Percentiles rank a stretch among this genome's conserved stretches.
phyloP scores from a whole-genome alignment of 2,329 filamentous ascomycete species.

The Orbilia blumenaviensis region DNA sequence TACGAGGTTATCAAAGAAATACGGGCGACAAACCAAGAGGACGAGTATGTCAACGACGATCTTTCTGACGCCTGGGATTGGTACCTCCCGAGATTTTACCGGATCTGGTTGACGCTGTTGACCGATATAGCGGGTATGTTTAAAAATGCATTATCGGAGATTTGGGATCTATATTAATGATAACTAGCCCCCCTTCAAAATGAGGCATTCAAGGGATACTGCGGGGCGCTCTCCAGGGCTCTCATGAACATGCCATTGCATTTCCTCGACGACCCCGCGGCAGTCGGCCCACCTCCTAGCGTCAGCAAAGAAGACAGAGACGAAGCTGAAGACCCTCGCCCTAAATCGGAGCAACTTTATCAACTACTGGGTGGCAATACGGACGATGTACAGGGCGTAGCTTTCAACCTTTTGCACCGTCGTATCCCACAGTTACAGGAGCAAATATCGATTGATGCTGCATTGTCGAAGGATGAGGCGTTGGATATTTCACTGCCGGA shows the following conservation, averaged over 20 bases:
- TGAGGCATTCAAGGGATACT: constrained; percentile 74
- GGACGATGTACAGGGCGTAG: constrained; percentile 77
- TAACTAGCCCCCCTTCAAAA: constrained; percentile 65
- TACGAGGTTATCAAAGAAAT: constrained; percentile 45
- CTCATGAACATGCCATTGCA: constrained; percentile 72
- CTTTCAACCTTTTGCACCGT: constrained; percentile 80
- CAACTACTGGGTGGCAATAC: constrained; percentile 79
- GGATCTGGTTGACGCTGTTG: constrained; percentile 61
- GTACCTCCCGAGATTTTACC: constrained; percentile 45
- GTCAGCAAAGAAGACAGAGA: constrained; percentile 46
- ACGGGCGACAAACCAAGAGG: constrained; percentile 44
- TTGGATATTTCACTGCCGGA: constrained; percentile 77
- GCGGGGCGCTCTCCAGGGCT: constrained; percentile 67
- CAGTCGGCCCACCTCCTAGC: constrained; percentile 58
- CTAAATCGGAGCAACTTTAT: constrained; percentile 63
- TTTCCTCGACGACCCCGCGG: constrained; percentile 71
- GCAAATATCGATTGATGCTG: constrained; percentile 79
- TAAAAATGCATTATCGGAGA: neutral
- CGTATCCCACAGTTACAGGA: constrained; percentile 82
- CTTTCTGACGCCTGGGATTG: constrained; percentile 49
- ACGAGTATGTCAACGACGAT: constrained; percentile 45
- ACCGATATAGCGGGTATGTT: constrained; percentile 62
- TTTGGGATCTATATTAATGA: constrained; percentile 58
- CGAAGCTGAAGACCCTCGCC: constrained; percentile 36
- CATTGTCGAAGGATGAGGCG: constrained; percentile 63